Conservation (phyloP, 352 stramenopile genomes). For the Phytopythium aichiense region DNA sequence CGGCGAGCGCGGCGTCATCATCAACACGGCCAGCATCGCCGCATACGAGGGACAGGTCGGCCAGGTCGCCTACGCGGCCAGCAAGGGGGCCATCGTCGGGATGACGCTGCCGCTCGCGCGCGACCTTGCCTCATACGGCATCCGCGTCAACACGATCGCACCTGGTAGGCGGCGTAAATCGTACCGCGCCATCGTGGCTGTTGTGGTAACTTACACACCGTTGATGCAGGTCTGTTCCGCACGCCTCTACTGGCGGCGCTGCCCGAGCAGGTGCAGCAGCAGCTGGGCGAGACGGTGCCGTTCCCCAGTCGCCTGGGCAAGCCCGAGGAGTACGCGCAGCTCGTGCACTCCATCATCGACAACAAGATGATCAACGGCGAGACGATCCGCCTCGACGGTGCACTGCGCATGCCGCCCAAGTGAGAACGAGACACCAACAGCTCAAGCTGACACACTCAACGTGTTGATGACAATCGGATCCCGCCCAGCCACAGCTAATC, state of each 20-base stretch:
- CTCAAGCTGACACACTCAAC: neutral
- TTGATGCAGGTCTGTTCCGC: conserved; percentile 89
- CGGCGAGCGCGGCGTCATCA: conserved; percentile 94
- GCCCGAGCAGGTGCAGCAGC: conserved; percentile 91
- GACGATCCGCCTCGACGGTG: conserved; percentile 97
- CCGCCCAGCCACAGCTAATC: neutral
- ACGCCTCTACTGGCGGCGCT: conserved; percentile 95
- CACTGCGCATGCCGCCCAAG: conserved; percentile 93
- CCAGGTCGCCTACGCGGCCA: conserved; percentile 96
- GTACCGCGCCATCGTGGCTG: neutral
- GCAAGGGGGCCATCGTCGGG: conserved; percentile 94
- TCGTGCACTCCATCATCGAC: conserved; percentile 94
- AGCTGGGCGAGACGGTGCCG: conserved; percentile 93
- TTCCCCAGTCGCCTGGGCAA: conserved; percentile 94
- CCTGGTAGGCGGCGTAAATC: conserved; percentile 45
- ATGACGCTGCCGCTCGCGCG: conserved; percentile 97
- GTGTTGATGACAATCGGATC: neutral
- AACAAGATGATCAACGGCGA: conserved; percentile 99
- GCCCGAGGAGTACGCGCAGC: conserved; percentile 94
- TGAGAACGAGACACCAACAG: conserved; percentile 20
- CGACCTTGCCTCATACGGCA: conserved; percentile 91
- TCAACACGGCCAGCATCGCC: conserved; percentile 98
- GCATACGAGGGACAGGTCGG: conserved; percentile 97
- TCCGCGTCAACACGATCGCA: conserved; percentile 97
- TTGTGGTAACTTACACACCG: neutral